Evolutionary conservation across 169 alveolate species (phyloP).

Genomic region (Toxoplasma gondii): DNA sequence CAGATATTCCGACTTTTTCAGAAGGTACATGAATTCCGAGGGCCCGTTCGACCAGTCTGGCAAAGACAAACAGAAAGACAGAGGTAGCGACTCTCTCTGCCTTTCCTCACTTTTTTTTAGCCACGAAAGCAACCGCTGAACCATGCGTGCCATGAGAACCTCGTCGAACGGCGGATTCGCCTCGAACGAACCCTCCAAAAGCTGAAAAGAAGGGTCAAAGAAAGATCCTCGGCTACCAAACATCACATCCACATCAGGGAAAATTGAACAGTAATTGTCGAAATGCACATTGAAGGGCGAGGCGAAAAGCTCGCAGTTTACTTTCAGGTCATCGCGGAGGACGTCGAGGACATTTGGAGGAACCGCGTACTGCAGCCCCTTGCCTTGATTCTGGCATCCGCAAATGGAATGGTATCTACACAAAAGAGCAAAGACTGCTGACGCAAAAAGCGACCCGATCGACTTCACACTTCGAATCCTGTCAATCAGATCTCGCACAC

Average conservation of each 20-base stretch:
- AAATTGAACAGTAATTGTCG: constrained; percentile 36
- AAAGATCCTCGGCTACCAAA: constrained; percentile 59
- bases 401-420: constrained; percentile 34
- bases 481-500: not conserved
- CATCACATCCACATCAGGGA: constrained; percentile 36
- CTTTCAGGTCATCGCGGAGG: constrained; percentile 32
- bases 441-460: not conserved
- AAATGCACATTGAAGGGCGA: constrained; percentile 46
- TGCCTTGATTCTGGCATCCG: constrained; percentile 30
- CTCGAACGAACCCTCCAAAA: constrained; percentile 52
- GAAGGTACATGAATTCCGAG: not conserved
- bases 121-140: not conserved
- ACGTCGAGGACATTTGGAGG: constrained; percentile 18
- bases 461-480: not conserved
- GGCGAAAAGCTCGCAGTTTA: constrained; percentile 50
- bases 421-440: not conserved
- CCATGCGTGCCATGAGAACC: constrained; percentile 40
- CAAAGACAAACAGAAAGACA: constrained; percentile 20
- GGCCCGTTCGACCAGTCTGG: constrained; percentile 36
- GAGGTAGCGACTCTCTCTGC: not conserved
- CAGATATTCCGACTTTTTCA: not conserved
- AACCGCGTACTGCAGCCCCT: constrained; percentile 26
- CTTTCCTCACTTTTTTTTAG: not conserved
- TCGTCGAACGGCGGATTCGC: constrained; percentile 63
- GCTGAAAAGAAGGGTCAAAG: constrained; percentile 17